Base-by-base conservation (phyloP, 1,284 basidiomycete genomes). In the Kwoniella shivajii region DNA sequence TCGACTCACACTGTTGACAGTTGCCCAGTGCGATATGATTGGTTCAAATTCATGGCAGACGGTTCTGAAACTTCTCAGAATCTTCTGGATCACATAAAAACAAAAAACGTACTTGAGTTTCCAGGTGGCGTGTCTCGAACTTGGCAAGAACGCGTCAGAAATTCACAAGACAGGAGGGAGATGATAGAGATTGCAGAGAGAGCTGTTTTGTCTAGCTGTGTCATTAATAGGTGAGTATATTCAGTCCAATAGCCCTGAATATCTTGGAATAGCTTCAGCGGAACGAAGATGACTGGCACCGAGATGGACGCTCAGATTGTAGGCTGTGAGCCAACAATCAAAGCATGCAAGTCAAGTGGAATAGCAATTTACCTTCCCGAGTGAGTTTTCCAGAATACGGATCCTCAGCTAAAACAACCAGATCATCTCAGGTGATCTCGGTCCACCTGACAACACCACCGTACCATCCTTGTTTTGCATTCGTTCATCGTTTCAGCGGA, bases 351-450 rank as follows among this genome's bases (percentile, higher is more conserved):
- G 29, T 34, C 38, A 65, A n/a, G 20, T 26, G 9, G 11, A 18
- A n/a, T 60, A 13, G 66, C 71, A 34, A 47, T 73, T 9, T 75
- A 71, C 45, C 61, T 75, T 1, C 68, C 73, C n/a, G 70, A 74
- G 72, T 72, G 44, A 60, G 73, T 53, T 4, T 13, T 6, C 20
- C 3, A 14, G 31, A 20, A 30, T 20, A 13, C 16, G 22, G 18
- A 29, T 9, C 3, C 26, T 45, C 59, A 66, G 39, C n/a, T n/a
- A n/a, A n/a, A n/a, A 66, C 39, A 22, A 30, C 4, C 27, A 71
- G 69, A 54, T 53, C 62, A 4, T 60, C 56, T 2, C 73, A 72
- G 38, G 56, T 75, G 0, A 11, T 65, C 11, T 71, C 72, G 1
- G 65, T 69, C 7, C 68, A 72, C 39, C 29, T 67, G 6, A 34